Base-by-base conservation (phyloP, 805 yeast genomes). In the Candida manassasensis region DNA sequence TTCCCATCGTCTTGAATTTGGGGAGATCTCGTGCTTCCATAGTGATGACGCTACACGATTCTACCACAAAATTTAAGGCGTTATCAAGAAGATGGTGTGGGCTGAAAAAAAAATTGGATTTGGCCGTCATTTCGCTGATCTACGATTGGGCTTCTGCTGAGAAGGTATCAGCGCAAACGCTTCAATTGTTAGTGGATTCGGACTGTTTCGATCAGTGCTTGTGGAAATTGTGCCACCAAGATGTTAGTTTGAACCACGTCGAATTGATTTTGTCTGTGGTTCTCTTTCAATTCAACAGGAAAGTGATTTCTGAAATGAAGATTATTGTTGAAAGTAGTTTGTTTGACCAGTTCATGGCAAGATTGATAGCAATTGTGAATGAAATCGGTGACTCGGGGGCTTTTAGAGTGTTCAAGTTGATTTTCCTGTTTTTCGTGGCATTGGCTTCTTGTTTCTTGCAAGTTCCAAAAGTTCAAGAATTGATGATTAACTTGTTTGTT, bases 151-250 rank as follows among this genome's bases (percentile, higher is more conserved):
- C 12, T 24, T 24, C 27, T 7, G 12, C 13, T 14, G 9, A 6
- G 14, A 42, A 24, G 17, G n/a, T 16, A 10, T 11, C 19, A 4
- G 24, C 15, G 13, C 30, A 32, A 32, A 9, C 32, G 17, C 21
- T 34, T 6, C 40, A 39, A 16, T 36, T 43, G 4, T 37, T 53
- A 24, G 12, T 36, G 3, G 41, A 40, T 6, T 38, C 58, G 2
- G 45, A 39, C 14, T 60, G 49, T 40, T 51, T 62, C 22, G 32
- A 42, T 13, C 42, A 49, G n/a, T 57, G 61, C 16, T 50, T 67
- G 10, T 73, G 76, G 77, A 56, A 54, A 9, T 43, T 51, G 27
- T 67, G 69, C 38, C 61, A 62, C 32, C 52, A 51, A 8, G 72
- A 69, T 38, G 54, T 61, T 6, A 53, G 71, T 3, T 49, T 57